Percentiles rank a stretch among this genome's conserved stretches.
Evolutionary conservation across 2,329 filamentous ascomycete genomes (phyloP).

Genomic region (Penicillium brasilianum): DNA sequence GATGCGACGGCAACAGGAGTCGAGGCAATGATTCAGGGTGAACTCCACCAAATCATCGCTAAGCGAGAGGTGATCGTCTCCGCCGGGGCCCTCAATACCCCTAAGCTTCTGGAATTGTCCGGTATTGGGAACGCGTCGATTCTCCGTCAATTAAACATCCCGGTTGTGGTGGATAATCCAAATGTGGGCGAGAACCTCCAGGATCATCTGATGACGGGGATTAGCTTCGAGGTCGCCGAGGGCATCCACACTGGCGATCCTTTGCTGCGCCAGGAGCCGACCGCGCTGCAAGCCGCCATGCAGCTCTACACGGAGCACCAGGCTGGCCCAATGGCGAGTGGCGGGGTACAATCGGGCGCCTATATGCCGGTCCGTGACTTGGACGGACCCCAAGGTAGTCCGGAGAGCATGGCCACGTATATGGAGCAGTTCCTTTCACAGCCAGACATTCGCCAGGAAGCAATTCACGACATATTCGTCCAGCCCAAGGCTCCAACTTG

Average conservation of each 20-base stretch:
- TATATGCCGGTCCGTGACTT: constrained; percentile 8
- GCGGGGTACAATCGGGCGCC: constrained; percentile 13
- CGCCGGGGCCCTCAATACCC: constrained; percentile 63
- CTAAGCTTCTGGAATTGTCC: constrained; percentile 64
- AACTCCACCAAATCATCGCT: constrained; percentile 32
- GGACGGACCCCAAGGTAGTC: neutral
- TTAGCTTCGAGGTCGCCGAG: constrained; percentile 27
- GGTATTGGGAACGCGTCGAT: constrained; percentile 60
- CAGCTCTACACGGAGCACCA: constrained; percentile 14
- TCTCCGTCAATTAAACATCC: constrained; percentile 49
- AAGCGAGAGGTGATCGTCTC: constrained; percentile 63
- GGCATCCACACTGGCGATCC: neutral
- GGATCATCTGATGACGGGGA: constrained; percentile 46
- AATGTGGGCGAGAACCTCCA: constrained; percentile 59
- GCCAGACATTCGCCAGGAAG: neutral
- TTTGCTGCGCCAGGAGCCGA: constrained; percentile 41
- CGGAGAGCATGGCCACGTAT: neutral
- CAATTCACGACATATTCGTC: neutral
- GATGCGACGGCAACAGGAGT: constrained; percentile 2
- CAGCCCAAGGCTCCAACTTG: neutral
- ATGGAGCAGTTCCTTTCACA: neutral
- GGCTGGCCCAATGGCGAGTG: constrained; percentile 14
- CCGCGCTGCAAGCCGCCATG: constrained; percentile 51
- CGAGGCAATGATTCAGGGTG: constrained; percentile 32
- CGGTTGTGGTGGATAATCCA: constrained; percentile 50